Evolutionary conservation across 805 yeast genomes (phyloP).

Genomic region (Clavispora fructus): DNA sequence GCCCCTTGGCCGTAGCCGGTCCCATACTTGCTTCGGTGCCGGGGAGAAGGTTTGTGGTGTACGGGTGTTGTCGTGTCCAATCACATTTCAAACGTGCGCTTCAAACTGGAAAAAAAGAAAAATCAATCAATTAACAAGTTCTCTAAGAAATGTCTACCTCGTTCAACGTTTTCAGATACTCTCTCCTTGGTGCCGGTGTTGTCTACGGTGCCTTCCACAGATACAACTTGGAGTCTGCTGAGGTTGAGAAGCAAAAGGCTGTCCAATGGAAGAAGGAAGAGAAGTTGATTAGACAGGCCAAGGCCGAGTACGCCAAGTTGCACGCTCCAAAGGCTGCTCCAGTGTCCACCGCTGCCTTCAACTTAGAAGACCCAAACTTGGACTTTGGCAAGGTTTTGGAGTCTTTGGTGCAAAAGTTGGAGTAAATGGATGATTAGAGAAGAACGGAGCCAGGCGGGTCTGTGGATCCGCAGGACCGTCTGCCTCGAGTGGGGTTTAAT

Average conservation of each 20-base stretch:
- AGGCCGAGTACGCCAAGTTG: conserved; percentile 72
- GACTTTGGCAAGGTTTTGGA: conserved; percentile 72
- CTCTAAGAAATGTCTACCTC: conserved; percentile 25
- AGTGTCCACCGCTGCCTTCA: conserved; percentile 31
- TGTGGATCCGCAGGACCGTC: neutral
- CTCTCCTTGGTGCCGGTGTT: conserved; percentile 84
- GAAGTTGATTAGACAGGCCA: conserved; percentile 81
- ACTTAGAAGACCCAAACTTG: conserved; percentile 86
- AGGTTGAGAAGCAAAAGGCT: conserved; percentile 52
- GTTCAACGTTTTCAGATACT: conserved; percentile 82
- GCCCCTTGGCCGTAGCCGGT: too few relatives aligned
- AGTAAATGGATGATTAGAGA: conserved; percentile 14
- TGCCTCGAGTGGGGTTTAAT: neutral
- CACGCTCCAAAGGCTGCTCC: conserved; percentile 33
- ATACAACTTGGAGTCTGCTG: conserved; percentile 56
- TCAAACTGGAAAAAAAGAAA: conserved; percentile 4
- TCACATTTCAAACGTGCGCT: conserved; percentile 4
- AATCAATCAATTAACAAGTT: neutral
- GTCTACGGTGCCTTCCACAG: conserved; percentile 87
- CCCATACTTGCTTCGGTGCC: too few relatives aligned
- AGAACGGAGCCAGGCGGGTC: neutral
- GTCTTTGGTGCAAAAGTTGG: conserved; percentile 55
- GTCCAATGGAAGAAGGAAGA: conserved; percentile 58
- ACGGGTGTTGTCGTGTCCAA: conserved; percentile 9
- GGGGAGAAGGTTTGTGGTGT: neutral